Conservation (phyloP, 2,329 filamentous ascomycete species). For the Aureobasidium sp. region DNA sequence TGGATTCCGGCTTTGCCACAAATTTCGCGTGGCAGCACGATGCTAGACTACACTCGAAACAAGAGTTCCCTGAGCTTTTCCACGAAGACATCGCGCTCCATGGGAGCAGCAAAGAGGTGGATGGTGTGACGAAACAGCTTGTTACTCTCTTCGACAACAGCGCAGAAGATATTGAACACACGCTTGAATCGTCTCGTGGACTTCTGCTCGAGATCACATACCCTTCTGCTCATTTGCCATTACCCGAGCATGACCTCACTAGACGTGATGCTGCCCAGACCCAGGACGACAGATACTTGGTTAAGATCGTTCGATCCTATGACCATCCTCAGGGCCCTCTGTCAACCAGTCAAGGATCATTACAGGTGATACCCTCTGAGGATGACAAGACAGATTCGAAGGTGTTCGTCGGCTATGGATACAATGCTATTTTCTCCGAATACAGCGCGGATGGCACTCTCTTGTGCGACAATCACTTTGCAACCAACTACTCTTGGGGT, state of each 20-base stretch:
- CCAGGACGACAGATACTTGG: constrained; percentile 21
- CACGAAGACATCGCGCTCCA: not conserved
- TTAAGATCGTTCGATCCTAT: constrained; percentile 26
- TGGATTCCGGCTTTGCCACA: constrained; percentile 22
- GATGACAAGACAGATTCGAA: constrained; percentile 15
- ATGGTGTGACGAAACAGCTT: constrained; percentile 20
- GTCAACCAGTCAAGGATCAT: constrained; percentile 23
- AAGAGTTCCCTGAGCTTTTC: constrained; percentile 34
- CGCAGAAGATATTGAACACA: constrained; percentile 31
- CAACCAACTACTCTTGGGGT: constrained; percentile 23
- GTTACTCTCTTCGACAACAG: constrained; percentile 42
- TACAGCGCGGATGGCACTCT: constrained; percentile 22
- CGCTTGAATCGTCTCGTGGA: constrained; percentile 27
- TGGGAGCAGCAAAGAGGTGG: not conserved
- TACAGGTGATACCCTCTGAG: constrained; percentile 20
- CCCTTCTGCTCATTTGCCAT: constrained; percentile 17
- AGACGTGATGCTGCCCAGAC: not conserved
- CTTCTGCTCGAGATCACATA: constrained; percentile 29
- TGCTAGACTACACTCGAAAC: constrained; percentile 38
- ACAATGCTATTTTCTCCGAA: constrained; percentile 25
- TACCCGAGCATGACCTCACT: not conserved
- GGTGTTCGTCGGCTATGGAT: constrained; percentile 25
- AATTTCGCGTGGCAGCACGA: constrained; percentile 46
- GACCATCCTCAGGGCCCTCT: constrained; percentile 22
- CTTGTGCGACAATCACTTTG: constrained; percentile 25